A percentile compares a stretch with the other conserved stretches of the same genome.
Conservation (phyloP, 73 alveolate species). For the Tetrahymena borealis region DNA sequence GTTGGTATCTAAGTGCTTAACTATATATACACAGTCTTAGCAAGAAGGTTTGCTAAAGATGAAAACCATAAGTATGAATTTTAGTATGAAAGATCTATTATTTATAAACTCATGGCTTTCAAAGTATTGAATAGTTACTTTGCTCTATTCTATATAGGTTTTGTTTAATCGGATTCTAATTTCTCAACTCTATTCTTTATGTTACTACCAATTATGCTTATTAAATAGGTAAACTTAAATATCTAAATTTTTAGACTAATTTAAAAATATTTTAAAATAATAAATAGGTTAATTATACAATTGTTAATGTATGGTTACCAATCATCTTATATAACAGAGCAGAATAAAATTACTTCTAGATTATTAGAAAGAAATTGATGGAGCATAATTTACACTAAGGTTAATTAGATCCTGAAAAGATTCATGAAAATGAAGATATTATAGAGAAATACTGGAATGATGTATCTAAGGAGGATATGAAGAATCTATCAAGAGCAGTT, state of each 20-base stretch:
- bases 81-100: constrained; percentile 24
- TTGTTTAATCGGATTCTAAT: not conserved
- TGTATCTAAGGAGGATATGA: not conserved
- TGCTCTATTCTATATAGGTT: constrained; percentile 16
- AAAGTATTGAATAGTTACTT: constrained; percentile 20
- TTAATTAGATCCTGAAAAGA: not conserved
- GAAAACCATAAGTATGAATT: constrained; percentile 29
- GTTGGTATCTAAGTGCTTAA: constrained; percentile 18
- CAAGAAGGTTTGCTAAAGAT: not conserved
- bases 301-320: not conserved
- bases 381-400: not conserved
- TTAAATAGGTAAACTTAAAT: constrained; percentile 12
- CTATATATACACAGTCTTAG: not conserved
- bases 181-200: not conserved
- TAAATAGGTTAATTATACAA: not conserved
- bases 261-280: too few species aligned
- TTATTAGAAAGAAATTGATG: not conserved
- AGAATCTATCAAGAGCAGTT: not conserved
- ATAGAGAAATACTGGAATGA: not conserved
- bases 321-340: not conserved
- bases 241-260: too few species aligned
- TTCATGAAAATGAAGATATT: not conserved
- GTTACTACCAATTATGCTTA: constrained; percentile 23
- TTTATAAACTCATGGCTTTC: constrained; percentile 30
- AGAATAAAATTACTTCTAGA: not conserved